Evolutionary conservation across 1,284 basidiomycete genomes (phyloP).

Genomic region (Irpex sp.): DNA sequence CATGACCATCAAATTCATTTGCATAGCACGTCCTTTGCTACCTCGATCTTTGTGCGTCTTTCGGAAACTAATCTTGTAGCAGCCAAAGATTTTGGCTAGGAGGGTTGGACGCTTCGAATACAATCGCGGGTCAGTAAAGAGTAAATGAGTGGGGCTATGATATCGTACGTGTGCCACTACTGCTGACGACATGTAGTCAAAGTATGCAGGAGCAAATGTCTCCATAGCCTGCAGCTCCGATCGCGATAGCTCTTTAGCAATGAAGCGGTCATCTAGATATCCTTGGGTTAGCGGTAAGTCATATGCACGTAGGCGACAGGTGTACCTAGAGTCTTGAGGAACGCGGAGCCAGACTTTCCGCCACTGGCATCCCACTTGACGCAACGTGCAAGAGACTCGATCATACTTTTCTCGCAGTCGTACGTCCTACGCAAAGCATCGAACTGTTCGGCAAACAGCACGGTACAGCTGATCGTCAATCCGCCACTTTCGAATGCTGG

Average conservation of each 20-base stretch:
- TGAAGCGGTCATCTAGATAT: constrained; percentile 87
- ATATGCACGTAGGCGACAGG: neutral
- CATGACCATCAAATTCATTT: constrained; percentile 97
- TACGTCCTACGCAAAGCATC: constrained; percentile 91
- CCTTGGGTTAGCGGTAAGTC: no score
- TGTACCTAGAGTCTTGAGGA: constrained; percentile 90
- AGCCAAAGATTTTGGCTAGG: constrained; percentile 96
- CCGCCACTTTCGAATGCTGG: constrained; percentile 87
- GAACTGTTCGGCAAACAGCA: constrained; percentile 97
- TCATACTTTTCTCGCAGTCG: constrained; percentile 90
- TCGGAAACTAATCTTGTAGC: constrained; percentile 92
- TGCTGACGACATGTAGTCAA: constrained; percentile 93
- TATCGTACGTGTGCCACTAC: constrained; percentile 67
- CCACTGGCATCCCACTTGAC: constrained; percentile 96
- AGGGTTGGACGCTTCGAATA: constrained; percentile 83
- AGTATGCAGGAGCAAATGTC: constrained; percentile 96
- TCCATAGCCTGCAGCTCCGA: constrained; percentile 95
- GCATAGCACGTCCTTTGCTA: constrained; percentile 73
- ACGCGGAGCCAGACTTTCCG: constrained; percentile 96
- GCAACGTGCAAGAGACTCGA: constrained; percentile 92
- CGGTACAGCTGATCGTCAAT: constrained; percentile 93
- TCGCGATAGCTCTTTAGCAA: constrained; percentile 94
- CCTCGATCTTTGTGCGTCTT: constrained; percentile 72
- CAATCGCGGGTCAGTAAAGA: constrained; percentile 3
- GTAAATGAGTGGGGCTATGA: constrained; percentile 6